Conservation (phyloP, 179 eudicot genomes). For the Gypsophila paniculata region DNA sequence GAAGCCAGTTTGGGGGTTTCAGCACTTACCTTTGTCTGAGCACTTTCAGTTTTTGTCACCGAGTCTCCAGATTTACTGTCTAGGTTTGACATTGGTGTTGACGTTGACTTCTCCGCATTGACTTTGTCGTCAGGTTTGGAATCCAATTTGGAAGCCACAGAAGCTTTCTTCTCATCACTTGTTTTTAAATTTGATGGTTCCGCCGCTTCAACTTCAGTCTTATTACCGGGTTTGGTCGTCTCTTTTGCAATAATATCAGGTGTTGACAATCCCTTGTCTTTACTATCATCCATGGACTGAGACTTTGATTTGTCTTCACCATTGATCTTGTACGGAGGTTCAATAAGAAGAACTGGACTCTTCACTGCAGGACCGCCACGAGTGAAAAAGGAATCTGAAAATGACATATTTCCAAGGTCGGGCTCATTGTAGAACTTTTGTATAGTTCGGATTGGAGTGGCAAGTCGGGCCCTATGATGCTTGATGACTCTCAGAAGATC, state of each 20-base stretch:
- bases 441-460: conserved; percentile 87
- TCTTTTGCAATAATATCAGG: conserved; percentile 44
- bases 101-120: conserved; percentile 5
- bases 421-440: conserved; percentile 56
- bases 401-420: conserved; percentile 48
- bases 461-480: conserved; percentile 85
- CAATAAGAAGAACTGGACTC: conserved; percentile 63
- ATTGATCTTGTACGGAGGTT: conserved; percentile 67
- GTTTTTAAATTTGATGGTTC: conserved; percentile 26
- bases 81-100: conserved; percentile 24
- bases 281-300: conserved; percentile 18
- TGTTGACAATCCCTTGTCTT: conserved; percentile 5
- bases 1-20: conserved; percentile 32
- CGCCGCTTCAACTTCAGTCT: conserved; percentile 27
- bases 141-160: conserved; percentile 20
- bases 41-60: conserved; percentile 21
- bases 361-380: conserved; percentile 45
- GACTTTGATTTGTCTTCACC: conserved; percentile 71
- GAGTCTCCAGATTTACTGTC: conserved; percentile 22
- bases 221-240: conserved; percentile 28
- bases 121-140: conserved; percentile 22
- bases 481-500: conserved; percentile 84
- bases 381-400: conserved; percentile 45
- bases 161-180: conserved; percentile 17
- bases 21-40: conserved; percentile 11